phyloP scores from a whole-genome alignment of 768 basidiomycete genomes.

The Amanita pallidorosea region DNA sequence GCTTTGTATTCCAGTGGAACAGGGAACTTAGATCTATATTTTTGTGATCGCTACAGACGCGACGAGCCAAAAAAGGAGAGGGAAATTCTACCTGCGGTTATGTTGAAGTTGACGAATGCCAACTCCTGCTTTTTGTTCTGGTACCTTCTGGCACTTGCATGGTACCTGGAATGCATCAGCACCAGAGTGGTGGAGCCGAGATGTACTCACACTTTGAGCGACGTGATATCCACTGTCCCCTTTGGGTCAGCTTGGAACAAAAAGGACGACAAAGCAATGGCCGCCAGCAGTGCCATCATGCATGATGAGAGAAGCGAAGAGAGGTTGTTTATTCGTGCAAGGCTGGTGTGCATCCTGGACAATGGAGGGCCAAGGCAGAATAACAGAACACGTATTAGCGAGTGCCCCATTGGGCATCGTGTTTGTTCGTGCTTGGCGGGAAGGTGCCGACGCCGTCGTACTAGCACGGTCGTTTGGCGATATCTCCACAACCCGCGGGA shows the following conservation, averaged over 20 bases:
- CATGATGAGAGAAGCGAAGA: conserved; percentile 68
- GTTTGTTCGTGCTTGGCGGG: conserved; percentile 3
- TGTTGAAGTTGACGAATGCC: conserved; percentile 73
- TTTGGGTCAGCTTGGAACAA: conserved; percentile 47
- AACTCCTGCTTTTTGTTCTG: conserved; percentile 59
- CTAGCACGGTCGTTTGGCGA: too few species aligned
- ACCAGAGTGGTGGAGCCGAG: background rate
- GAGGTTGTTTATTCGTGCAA: conserved; percentile 63
- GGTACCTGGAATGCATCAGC: conserved; percentile 23
- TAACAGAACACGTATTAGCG: conserved; percentile 2
- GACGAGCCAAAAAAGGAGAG: background rate
- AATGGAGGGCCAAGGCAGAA: background rate
- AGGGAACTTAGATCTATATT: conserved; percentile 64
- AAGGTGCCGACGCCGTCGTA: background rate
- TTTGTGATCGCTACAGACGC: background rate
- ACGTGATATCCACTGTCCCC: conserved; percentile 46
- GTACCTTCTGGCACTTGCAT: conserved; percentile 41
- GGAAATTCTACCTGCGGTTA: conserved; percentile 51
- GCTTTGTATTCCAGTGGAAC: conserved; percentile 97
- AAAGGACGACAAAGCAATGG: conserved; percentile 67
- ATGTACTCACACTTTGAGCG: conserved; percentile 65
- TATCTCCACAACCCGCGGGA: too few species aligned
- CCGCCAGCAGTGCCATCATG: conserved; percentile 57
- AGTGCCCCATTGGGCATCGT: background rate
- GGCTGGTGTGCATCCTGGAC: conserved; percentile 54